phyloP scores from a whole-genome alignment of 108 stramenopile genomes.

The Seminavis robusta region DNA sequence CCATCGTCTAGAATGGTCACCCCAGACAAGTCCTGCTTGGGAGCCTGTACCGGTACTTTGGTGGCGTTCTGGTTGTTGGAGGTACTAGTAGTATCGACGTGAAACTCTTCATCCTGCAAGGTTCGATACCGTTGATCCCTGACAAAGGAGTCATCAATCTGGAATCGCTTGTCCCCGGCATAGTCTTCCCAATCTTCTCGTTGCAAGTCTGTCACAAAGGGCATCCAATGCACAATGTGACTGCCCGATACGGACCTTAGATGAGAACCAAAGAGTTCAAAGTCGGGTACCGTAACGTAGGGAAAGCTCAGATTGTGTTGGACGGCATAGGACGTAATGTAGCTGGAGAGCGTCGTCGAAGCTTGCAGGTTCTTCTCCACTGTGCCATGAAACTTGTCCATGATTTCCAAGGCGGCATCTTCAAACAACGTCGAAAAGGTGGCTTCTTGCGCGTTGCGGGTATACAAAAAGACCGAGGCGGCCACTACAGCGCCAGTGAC shows the following conservation, averaged over 20 bases:
- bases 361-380: not conserved
- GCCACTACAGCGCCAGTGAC: no score
- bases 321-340: not conserved
- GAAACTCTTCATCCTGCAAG: not conserved
- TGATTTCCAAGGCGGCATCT: not conserved
- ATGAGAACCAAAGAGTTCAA: not conserved
- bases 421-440: no score
- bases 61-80: not conserved
- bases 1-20: not conserved
- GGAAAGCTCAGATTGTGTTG: not conserved
- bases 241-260: not conserved
- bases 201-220: constrained; percentile 3
- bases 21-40: not conserved
- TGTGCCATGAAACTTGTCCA: not conserved
- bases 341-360: not conserved
- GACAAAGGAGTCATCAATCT: not conserved
- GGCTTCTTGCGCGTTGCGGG: no score
- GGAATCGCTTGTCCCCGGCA: not conserved
- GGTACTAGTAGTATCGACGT: not conserved
- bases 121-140: not conserved
- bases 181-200: constrained; percentile 14
- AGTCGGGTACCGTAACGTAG: constrained; percentile 10
- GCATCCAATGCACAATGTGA: constrained; percentile 1
- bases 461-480: no score
- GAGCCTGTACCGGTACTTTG: not conserved